Evolutionary conservation across 805 yeast genomes (phyloP), one percentile per base, ranked within the genome.

Genomic region (Kodamaea leandrae): DNA sequence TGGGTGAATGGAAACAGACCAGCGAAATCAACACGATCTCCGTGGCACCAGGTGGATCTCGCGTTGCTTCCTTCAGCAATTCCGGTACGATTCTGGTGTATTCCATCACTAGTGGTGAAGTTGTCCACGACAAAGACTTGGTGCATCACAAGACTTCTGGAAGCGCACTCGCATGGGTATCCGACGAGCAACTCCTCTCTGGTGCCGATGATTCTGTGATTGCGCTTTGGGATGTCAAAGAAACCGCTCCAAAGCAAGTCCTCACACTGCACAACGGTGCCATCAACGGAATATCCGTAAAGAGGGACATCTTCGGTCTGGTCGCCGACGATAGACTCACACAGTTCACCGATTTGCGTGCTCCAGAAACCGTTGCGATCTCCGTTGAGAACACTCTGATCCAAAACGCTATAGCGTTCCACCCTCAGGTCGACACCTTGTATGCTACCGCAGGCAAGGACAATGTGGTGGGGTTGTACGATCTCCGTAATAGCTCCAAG

Each of bases 401-500:
- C n/a, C 80, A 86, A 49, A 85, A 83, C 54, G 73, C 85, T 1
- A 74, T 84, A 34, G 77, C 75, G 32, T 84, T 84, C 63, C 83
- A 83, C 53, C 83, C 86, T 0, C 59, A 63, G 4, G 39, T 77
- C 13, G 59, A 71, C 28, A 62, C 76, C 27, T 58, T 86, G 43
- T 69, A 85, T 36, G 90, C 83, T 10, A 84, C 93, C 1, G 96
- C 85, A 16, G 83, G 88, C 9, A 78, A 83, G 19, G 96, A 88
- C 57, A 80, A 81, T 51, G 65, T 80, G n/a, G 76, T 87, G 15
- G 77, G 76, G 38, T 64, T 83, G 18, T 87, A 87, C 80, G 96
- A 89, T 57, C 61, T 85, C 40, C 74, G 95, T 55, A 79, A 80
- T 53, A 68, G 79, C 21, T 49, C 67, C 1, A 59, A 64, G 10